Percentiles rank a stretch among this genome's conserved stretches.
Evolutionary conservation across 1,284 basidiomycete genomes (phyloP).

Genomic region (Cryptococcus jaspeensis): DNA sequence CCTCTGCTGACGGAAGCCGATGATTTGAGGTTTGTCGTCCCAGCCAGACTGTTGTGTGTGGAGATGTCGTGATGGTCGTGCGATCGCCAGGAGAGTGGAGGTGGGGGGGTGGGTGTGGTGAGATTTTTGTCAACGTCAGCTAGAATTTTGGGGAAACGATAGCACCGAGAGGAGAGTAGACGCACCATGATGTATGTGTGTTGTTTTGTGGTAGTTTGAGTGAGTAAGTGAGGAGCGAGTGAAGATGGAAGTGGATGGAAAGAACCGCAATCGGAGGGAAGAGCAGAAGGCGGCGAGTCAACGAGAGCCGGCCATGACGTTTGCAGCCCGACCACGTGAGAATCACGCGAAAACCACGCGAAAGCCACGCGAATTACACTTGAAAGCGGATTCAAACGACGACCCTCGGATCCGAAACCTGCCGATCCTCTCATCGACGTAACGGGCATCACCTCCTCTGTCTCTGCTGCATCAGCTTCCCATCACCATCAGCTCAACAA

Average conservation of each 20-base stretch:
- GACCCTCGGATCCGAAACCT: no score
- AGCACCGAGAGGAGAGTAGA: background rate
- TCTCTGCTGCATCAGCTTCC: no score
- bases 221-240: background rate
- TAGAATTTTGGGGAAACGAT: background rate
- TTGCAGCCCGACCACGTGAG: background rate
- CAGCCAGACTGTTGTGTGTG: slow-evolving; percentile 34
- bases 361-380: no score
- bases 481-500: no score
- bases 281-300: background rate
- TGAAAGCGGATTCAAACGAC: no score
- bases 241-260: background rate
- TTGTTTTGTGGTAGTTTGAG: background rate
- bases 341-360: no score
- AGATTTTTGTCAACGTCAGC: background rate
- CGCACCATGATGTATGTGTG: background rate
- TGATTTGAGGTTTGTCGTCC: slow-evolving; percentile 45
- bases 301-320: background rate
- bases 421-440: no score
- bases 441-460: no score
- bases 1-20: slow-evolving; percentile 32
- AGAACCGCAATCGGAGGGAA: background rate
- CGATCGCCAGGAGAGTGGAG: background rate
- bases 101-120: background rate
- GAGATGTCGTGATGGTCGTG: background rate